Conservation (phyloP, 164 flowering plant species). For the Piper betle region DNA sequence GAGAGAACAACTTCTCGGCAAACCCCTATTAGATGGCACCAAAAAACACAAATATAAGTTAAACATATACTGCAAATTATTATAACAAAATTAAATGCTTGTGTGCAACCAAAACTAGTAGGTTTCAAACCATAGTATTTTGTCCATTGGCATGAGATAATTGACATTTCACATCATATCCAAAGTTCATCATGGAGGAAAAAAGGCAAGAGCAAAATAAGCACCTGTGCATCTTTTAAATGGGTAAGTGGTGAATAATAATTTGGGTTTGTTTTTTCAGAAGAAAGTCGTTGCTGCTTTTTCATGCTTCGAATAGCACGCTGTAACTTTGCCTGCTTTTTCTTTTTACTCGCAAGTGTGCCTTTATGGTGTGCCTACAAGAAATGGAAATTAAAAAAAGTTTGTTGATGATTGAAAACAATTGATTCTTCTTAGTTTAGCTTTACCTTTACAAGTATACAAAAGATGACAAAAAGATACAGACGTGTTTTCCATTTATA, state of each 20-base stretch:
- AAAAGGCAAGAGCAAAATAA: slow-evolving; percentile 16
- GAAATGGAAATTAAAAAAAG: background rate
- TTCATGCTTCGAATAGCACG: slow-evolving; percentile 83
- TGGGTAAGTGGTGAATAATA: slow-evolving; percentile 75
- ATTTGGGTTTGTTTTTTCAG: slow-evolving; percentile 34
- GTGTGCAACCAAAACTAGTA: too few species aligned
- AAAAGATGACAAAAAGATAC: background rate
- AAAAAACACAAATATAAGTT: too few species aligned
- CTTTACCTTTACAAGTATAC: background rate
- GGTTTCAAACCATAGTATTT: too few species aligned
- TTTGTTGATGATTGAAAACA: too few species aligned
- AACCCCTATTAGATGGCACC: slow-evolving; percentile 33
- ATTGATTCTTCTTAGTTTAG: too few species aligned
- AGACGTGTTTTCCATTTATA: too few species aligned
- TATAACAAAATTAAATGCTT: too few species aligned
- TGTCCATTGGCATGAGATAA: background rate
- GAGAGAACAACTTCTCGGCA: slow-evolving; percentile 68
- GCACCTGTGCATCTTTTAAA: slow-evolving; percentile 85
- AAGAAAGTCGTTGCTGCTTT: slow-evolving; percentile 60
- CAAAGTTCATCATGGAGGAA: background rate
- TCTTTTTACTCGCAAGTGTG: slow-evolving; percentile 80
- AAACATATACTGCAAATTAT: background rate
- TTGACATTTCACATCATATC: background rate
- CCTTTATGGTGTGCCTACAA: slow-evolving; percentile 76
- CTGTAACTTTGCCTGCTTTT: slow-evolving; percentile 85